Base-by-base conservation (phyloP, 2,329 filamentous ascomycete genomes). In the Cladosporium sp. region DNA sequence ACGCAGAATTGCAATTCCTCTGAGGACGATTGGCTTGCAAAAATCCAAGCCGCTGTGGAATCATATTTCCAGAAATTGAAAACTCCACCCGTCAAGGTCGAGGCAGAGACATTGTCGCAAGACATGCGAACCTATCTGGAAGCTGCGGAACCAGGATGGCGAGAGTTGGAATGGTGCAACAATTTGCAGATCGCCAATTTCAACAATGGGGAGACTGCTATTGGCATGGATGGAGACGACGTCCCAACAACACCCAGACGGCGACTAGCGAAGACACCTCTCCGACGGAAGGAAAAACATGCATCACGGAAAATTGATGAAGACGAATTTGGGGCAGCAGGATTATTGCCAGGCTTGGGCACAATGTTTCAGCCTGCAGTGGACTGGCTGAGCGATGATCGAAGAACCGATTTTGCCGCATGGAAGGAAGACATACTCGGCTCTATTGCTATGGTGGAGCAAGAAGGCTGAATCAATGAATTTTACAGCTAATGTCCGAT, bases 341-440 rank as follows among this genome's bases (percentile, higher is more conserved):
- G 66, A 2, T 43, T 69, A 63, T 56, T 73, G 65, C 76, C 28
- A 70, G 82, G 68, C 67, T 56, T 77, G 13, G 74, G 74, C 2
- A 86, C 83, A 2, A 90, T 90, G 86, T 81, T 91, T 60, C 86
- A 90, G 67, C 83, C 85, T 58, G 78, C 79, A 43, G 84, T 87
- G 61, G 85, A 90, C 62, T 88, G 84, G 62, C 68, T 91, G 60
- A 84, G 83, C 57, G 81, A 84, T 45, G 73, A 77, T 56, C 82
- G 81, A 59, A 76, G 77, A 60, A 73, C 73, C 38, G 81, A 85
- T 9, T 90, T 83, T 64, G 72, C 66, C 42, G 67, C 66, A 14
- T 93, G 87, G 88, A 84, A 84, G 67, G 73, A 75, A 4, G 70
- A 66, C 1, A 77, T 89, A 22, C 61, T 87, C 63, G 71, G 69